Conservation (phyloP, 1,139 yeast genomes). For the Dujonia santamariae region DNA sequence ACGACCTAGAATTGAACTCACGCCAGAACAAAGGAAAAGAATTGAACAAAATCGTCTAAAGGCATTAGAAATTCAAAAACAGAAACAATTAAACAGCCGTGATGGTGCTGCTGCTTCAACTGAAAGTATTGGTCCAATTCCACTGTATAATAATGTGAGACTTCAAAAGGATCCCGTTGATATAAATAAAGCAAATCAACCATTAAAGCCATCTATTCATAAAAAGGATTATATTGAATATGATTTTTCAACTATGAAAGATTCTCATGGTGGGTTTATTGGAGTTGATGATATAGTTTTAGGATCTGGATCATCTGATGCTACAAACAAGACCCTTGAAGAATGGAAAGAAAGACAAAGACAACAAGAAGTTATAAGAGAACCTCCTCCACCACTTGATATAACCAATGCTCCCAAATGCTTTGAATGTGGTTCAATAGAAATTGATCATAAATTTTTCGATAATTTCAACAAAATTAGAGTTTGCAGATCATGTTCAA, state of each 20-base stretch:
- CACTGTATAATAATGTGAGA: slow-evolving; percentile 10
- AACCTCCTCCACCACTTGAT: slow-evolving; percentile 69
- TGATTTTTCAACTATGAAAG: slow-evolving; percentile 87
- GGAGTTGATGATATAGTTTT: slow-evolving; percentile 39
- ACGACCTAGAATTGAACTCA: slow-evolving; percentile 29
- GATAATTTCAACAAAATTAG: slow-evolving; percentile 62
- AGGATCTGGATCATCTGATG: slow-evolving; percentile 10
- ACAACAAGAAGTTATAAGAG: slow-evolving; percentile 41
- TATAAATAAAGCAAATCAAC: slow-evolving; percentile 18
- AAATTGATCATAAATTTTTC: slow-evolving; percentile 70
- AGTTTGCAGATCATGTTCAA: slow-evolving; percentile 79
- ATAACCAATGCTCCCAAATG: slow-evolving; percentile 74
- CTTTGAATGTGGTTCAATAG: slow-evolving; percentile 74
- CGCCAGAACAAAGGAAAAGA: slow-evolving; percentile 50
- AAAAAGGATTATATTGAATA: slow-evolving; percentile 82
- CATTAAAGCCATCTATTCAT: slow-evolving; percentile 40
- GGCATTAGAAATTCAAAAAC: slow-evolving; percentile 53
- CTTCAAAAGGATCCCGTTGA: slow-evolving; percentile 14
- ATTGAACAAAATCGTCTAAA: slow-evolving; percentile 57
- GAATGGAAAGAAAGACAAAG: slow-evolving; percentile 74
- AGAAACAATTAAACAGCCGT: slow-evolving; percentile 29
- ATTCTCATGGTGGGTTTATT: slow-evolving; percentile 84
- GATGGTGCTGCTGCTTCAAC: slow-evolving; percentile 23
- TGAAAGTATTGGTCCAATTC: slow-evolving; percentile 1
- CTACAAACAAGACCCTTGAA: slow-evolving; percentile 51